Base-by-base conservation (phyloP, 208 protist species). In the Trypanosoma vivax region DNA sequence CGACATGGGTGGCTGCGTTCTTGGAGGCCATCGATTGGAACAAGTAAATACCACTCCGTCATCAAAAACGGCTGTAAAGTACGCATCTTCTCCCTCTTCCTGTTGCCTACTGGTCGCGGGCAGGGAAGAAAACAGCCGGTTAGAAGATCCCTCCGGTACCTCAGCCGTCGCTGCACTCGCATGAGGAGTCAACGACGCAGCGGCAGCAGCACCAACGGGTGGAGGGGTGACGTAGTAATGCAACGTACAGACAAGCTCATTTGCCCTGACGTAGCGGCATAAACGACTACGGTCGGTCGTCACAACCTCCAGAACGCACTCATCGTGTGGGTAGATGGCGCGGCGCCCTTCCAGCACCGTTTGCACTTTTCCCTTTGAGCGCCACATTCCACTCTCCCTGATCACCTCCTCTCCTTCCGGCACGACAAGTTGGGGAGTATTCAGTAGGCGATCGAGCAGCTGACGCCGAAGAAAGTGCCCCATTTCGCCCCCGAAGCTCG, bases 231-330 rank as follows among this genome's bases (percentile, higher is more conserved):
- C 64, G 55, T 49, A 61, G 39, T 79, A 79, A 43, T 88, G 77
- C 27, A 92, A 57, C 13, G 77, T 66, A n/a, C 76, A 82, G 2
- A 40, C 76, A 35, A 92, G 42, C 35, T 92, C 84, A 56, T 30
- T 76, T 2, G 68, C 34, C 29, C 78, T 78, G 30, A 87, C 73
- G 60, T 87, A 92, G 23, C 78, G 67, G 51, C 84, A 92, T 28
- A 64, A 62, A 38, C 84, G 77, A 33, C 63, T 54, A 16, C 50
- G 42, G 42, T 76, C 57, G 1, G 78, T 86, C 21, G 71, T 73
- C 41, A 76, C 73, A 33, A 89, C 72, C 71, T 92, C 84, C 28
- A 92, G 52, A 25, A 92, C 31, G n/a, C 65, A 68, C 29, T 85
- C 65, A 30, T 65, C 57, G 61, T 70, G 65, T 16, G 78, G 78